A percentile compares a stretch with the other conserved stretches of the same genome.
Evolutionary conservation across 2,329 filamentous ascomycete genomes (phyloP).

Genomic region (Fusarium temperatum): DNA sequence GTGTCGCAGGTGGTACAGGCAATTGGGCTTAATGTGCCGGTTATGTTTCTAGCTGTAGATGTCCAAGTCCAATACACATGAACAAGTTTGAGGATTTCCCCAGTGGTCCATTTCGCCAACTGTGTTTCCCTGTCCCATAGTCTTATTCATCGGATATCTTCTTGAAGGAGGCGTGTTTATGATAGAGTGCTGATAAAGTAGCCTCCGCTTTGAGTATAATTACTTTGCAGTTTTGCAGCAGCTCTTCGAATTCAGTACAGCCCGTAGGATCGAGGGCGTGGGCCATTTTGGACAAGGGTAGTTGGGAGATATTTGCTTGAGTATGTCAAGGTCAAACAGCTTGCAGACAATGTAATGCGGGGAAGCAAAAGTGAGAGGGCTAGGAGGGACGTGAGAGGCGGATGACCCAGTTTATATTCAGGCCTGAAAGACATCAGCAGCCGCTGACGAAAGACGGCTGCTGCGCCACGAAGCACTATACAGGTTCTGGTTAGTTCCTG

Average conservation of each 20-base stretch:
- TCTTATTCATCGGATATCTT: background rate
- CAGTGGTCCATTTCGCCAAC: too few relatives aligned
- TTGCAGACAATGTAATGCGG: background rate
- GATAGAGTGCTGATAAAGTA: background rate
- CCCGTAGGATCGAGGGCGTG: background rate
- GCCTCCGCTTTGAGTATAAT: background rate
- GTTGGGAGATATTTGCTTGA: background rate
- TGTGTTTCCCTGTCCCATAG: too few relatives aligned
- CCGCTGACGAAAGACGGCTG: background rate
- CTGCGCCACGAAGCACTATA: background rate
- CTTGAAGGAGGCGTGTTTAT: background rate
- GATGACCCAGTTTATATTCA: background rate
- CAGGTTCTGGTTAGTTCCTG: background rate
- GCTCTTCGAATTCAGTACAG: background rate
- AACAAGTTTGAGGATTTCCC: background rate
- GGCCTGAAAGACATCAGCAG: background rate
- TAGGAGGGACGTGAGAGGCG: too few relatives aligned
- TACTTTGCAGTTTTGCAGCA: background rate
- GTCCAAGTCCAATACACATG: background rate
- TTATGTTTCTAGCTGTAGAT: background rate
- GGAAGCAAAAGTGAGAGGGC: background rate
- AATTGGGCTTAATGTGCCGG: background rate
- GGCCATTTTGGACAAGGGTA: background rate
- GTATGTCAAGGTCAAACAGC: background rate
- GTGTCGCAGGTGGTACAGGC: background rate